Evolutionary conservation across 2,329 filamentous ascomycete species (phyloP), one percentile per base, ranked within the genome.

Genomic region (Grosmannia serpens): DNA sequence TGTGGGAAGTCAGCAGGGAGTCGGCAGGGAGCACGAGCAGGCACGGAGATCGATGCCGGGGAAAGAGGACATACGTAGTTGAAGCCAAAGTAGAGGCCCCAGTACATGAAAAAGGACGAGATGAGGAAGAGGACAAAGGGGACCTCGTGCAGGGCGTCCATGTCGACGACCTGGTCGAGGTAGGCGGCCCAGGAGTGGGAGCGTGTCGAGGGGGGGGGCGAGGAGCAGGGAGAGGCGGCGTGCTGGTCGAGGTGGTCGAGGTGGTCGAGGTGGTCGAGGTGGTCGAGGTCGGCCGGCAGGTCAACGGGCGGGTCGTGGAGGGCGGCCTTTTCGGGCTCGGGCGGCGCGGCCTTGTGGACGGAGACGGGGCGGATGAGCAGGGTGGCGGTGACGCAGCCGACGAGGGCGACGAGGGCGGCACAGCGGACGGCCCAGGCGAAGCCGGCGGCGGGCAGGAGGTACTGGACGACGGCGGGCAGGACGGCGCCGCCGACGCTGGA

Each of bases 361-460:
- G 50, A 47, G 15, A 75, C 70, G 49, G 77, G 76, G 56, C 72
- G 75, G 58, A 82, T 67, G 22, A 74, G 62, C 58, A 77, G 68
- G 6, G 75, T 63, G 53, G 76, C 65, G 3, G 72, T 64, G 15
- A 74, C 64, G 7, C 75, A 65, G 13, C 71, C 74, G 10, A 71
- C 74, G 9, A 87, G 64, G 33, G 81, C 80, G 52, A 87, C 75
- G 60, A 88, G 82, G 0, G 78, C 83, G 29, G 83, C 72, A 3
- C 79, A 77, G 1, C 85, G 74, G 31, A 86, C 77, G 0, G 85
- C 83, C 83, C 84, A 87, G 1, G 76, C 74, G 64, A 87, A 88
- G 0, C 85, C 85, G 20, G 87, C 70, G 31, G 70, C 72, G 0
- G 83, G 83, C 3, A 86, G 74, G 8, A 87, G 70, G 57, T 83